Base-by-base conservation (phyloP, 2,329 filamentous ascomycete species). In the Alternaria alternata region DNA sequence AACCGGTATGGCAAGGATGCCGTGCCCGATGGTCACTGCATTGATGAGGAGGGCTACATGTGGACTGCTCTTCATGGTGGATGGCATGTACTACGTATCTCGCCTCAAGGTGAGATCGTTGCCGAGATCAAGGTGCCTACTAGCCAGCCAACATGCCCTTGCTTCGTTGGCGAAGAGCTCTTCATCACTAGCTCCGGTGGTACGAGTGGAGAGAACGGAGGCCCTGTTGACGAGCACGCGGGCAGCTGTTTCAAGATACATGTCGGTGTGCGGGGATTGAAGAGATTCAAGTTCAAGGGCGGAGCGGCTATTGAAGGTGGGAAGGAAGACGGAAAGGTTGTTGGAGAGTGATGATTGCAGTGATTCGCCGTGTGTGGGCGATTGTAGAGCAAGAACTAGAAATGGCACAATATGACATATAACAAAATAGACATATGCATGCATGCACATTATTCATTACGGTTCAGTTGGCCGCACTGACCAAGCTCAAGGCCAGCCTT, bases 41-140 rank as follows among this genome's bases (percentile, higher is more conserved):
- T 96, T 71, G 94, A 97, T 74, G 86, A 85, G 43, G 88, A 96
- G 55, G 93, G 93, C n/a, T 90, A 91, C 80, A 84, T 97, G 71
- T 97, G 94, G 94, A 89, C 91, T 62, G 91, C 92, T 7, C 84
- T 95, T n/a, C 95, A 92, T 74, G 93, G 93, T 54, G 91, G 90
- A 63, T 83, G 86, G 60, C 86, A 88, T 61, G 91, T 97, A 24
- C 81, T 96, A 66, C 88, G 91, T 75, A 89, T 97, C 72, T 87
- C 86, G 48, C 87, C 88, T 5, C 78, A 85, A 51, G 93, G 92
- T 3, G 81, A 88, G 70, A 79, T 96, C 30, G 83, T 94, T 5
- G 93, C 91, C 7, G 87, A 93, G 80, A 84, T 97, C 64, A 84
- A 82, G 56, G 81, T 96, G 65, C 93, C 93, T 5, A 96, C 93